These are phyloP conservation scores for Eremothecium sinecaudum DNA, from an alignment of 1,139 yeast genomes.

Conservation along the genomic window DNA sequence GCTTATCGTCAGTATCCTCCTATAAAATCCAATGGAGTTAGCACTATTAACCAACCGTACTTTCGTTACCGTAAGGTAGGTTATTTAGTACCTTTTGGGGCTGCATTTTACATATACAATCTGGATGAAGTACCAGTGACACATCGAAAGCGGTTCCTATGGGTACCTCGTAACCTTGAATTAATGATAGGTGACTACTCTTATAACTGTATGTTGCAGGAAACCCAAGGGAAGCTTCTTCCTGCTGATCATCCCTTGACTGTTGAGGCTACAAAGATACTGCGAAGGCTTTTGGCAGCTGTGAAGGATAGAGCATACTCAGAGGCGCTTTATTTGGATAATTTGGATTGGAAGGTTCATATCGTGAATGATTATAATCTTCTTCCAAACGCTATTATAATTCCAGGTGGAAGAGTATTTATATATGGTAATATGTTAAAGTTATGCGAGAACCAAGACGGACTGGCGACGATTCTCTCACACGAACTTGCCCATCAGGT, in stretches of 20 bases:
- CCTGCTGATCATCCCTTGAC: constrained; percentile 50
- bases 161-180: constrained; percentile 65
- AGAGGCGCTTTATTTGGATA: constrained; percentile 25
- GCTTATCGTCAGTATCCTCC: no score
- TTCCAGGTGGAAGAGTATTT: constrained; percentile 94
- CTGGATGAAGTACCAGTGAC: constrained; percentile 79
- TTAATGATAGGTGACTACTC: constrained; percentile 55
- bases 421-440: constrained; percentile 74
- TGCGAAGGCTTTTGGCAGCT: constrained; percentile 54
- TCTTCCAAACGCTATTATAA: constrained; percentile 92
- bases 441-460: constrained; percentile 74
- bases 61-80: no score
- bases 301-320: constrained; percentile 38
- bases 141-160: constrained; percentile 59
- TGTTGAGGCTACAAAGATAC: constrained; percentile 46
- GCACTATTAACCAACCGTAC: no score
- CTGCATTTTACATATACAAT: constrained; percentile 51
- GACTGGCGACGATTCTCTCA: constrained; percentile 83
- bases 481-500: constrained; percentile 93
- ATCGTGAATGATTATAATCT: constrained; percentile 59
- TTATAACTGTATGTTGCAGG: constrained; percentile 49
- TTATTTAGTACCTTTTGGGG: no score
- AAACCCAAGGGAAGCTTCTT: constrained; percentile 40
- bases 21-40: no score
- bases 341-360: constrained; percentile 66